Evolutionary conservation across 31 red algal genomes (phyloP), one percentile per base, ranked within the genome.

Genomic region (Endocladia muricata): DNA sequence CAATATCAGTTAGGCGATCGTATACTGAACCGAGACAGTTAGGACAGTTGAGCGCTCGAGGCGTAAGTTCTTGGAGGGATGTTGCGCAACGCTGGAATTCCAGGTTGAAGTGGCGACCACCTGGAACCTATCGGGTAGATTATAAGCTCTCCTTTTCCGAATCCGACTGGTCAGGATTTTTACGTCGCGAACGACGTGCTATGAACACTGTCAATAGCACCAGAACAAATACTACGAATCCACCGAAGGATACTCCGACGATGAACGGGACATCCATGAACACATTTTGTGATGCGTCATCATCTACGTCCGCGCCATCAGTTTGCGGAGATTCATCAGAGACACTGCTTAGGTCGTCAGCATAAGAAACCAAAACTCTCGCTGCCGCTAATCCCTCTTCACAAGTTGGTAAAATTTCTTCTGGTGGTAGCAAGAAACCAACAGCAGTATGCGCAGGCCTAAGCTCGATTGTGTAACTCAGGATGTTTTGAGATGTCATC

Each of bases 381-480:
- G 42, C 43, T 1, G 70, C 70, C 17, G 34, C 70, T 28, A 55
- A 13, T 23, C 73, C 73, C 52, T 38, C 54, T 4, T 8, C 19
- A 28, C 42, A n/a, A 8, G 55, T 60, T 13, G 72, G 72, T 52
- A 28, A 29, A 15, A 60, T 44, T 23, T 37, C 75, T 37, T 37
- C 75, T 34, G 1, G 28, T 22, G 33, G 30, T 11, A 33, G 48
- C 3, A 52, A 34, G 4, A 43, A 23, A 2, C 23, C 69, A 60
- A 17, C 29, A 40, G 35, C 35, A 29, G 11, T 37, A 37, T 3
- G 3, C 33, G 13, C 48, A n/a, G 79, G 79, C 41, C 77, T 47
- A 36, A 81, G 32, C 39, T 81, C 77, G 40, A 81, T 48, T 2
- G 77, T 81, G 31, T 55, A 54, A 54, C 62, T 58, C 49, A 57